Base-by-base conservation (phyloP, 805 yeast genomes). In the Sugiyamaella marilandica region DNA sequence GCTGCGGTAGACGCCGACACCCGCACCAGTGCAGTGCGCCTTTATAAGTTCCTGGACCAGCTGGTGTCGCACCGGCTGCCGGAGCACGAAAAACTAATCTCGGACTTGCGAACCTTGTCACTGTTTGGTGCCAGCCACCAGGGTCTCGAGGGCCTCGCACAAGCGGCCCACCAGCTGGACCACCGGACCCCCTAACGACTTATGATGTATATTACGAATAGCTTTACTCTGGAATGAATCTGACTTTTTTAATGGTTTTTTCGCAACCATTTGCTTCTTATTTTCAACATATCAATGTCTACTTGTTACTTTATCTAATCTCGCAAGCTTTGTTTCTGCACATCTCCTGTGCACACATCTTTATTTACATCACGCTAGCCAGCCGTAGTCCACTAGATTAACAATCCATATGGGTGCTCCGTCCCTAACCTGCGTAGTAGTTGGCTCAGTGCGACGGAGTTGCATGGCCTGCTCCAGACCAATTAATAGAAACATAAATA, bases 81-180 rank as follows among this genome's bases (percentile, higher is more conserved):
- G 8, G 57, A 58, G 47, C 54, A 39, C 36, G 52, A 49, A 29
- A 21, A 37, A 10, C 16, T 18, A 5, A n/a, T 43, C 8, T 24
- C 24, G 14, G 21, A 31, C 9, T 26, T 45, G 26, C 32, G 47
- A 5, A 11, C 37, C 10, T n/a, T 32, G 33, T 21, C 16, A 5
- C 21, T 31, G n/a, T 16, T 32, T 32, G 21, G 36, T 2, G 47
- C 36, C 10, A 36, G 35, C 32, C 49, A 49, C 18, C 50, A 47
- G 19, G 49, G 56, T 18, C 55, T 59, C 13, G 60, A 59, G 7
- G 59, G 60, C 8, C 55, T 59, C n/a, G 62, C 62, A 10, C 58
- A 52, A n/a, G 50, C 55, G 2, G 62, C 61, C n/a, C 55, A 57
- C 41, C 50, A 47, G 13, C 43, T 47, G 13, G 43, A 47, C 13